Base-by-base conservation (phyloP, 164 flowering plant genomes). In the Echeveria elegans region DNA sequence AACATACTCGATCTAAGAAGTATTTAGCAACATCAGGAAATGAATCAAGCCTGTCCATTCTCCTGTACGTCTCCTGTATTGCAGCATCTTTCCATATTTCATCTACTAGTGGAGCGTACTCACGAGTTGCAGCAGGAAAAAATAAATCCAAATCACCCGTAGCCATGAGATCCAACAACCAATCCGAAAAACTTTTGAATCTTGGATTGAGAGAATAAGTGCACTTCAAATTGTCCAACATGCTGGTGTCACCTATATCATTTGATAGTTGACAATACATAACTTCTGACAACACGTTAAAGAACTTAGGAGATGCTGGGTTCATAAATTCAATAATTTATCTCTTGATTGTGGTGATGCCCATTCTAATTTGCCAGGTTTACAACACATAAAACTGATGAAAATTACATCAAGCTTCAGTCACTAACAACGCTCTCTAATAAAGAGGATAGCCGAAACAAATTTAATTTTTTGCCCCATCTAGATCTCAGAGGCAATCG, bases 81-180 rank as follows among this genome's bases (percentile, higher is more conserved):
- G 99, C 94, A 70, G 91, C 86, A 82, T 95, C 96, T 69, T 72
- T 92, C 99, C 99, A 95, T 63, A 95, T 80, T 74, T 95, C 99
- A 66, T 92, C 99, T 21, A 95, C 97, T 21, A 92, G 71, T 53
- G 98, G 98, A 70, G 98, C 99, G 84, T 95, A 95, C 62, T 95
- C 99, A 29, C 99, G 93, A 32, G 99, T 87, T 69, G 99, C 99
- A 34, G 99, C 97, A 47, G 97, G 99, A 77, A 95, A 92, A 73
- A 87, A 92, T n/a, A 94, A 87, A 72, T 92, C 99, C 78, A 95
- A 77, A 78, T 90, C 97, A 73, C 99, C 99, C 66, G 82, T 88
- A 65, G 98, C 99, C 67, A 95, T 89, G 64, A 92, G 92, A 69
- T 92, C 99, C 62, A 95, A 78, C 47, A 95, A 85, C 99, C 98